These are phyloP conservation scores for Monosporascus ibericus DNA, from an alignment of 2,329 filamentous ascomycete genomes.

Conservation along the genomic window DNA sequence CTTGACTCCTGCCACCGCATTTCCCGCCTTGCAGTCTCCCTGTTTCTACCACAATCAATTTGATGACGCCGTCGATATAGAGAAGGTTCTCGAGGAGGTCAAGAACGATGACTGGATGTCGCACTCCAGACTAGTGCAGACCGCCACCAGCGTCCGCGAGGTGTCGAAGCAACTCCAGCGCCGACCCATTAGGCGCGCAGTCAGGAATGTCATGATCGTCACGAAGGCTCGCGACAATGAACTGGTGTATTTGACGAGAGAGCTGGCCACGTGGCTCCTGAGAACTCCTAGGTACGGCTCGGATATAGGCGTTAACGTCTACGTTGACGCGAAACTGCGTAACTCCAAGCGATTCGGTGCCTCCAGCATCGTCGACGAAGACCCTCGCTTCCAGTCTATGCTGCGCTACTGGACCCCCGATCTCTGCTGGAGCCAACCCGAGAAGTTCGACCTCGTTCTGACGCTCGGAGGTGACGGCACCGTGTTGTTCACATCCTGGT, in stretches of 20 bases:
- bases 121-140: slow-evolving; percentile 90
- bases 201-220: slow-evolving; percentile 95
- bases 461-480: slow-evolving; percentile 84
- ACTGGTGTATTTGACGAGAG: slow-evolving; percentile 80
- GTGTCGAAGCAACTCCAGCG: slow-evolving; percentile 93
- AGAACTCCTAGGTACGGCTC: slow-evolving; percentile 83
- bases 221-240: slow-evolving; percentile 96
- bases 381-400: slow-evolving; percentile 74
- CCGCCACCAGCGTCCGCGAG: slow-evolving; percentile 88
- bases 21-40: slow-evolving; percentile 76
- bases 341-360: slow-evolving; percentile 85
- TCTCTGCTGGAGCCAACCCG: slow-evolving; percentile 86
- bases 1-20: slow-evolving; percentile 40
- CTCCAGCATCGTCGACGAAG: slow-evolving; percentile 62
- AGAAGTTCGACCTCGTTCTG: slow-evolving; percentile 91
- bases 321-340: slow-evolving; percentile 92
- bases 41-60: slow-evolving; percentile 98
- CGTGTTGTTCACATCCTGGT: slow-evolving; percentile 82
- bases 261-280: slow-evolving; percentile 83
- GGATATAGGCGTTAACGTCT: slow-evolving; percentile 89
- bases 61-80: slow-evolving; percentile 90
- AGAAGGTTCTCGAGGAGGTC: slow-evolving; percentile 92
- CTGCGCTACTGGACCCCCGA: slow-evolving; percentile 95
- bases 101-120: slow-evolving; percentile 83
- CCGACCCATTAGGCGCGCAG: slow-evolving; percentile 83